Conservation (phyloP, 2,329 filamentous ascomycete genomes). For the Trichophyton equinum region DNA sequence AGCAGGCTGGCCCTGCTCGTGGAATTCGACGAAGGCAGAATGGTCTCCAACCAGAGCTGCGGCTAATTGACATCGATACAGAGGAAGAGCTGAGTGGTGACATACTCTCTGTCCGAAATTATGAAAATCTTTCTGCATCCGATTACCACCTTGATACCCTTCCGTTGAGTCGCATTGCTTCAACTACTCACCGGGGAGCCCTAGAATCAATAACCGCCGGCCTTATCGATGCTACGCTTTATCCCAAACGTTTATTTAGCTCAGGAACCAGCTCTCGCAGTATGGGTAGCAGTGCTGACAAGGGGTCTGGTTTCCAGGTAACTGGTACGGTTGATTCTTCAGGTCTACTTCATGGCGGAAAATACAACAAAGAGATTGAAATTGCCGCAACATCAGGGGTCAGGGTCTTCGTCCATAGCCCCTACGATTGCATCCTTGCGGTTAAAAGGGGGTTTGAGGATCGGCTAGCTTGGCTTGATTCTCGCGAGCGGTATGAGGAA, state of each 20-base stretch:
- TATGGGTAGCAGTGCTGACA: constrained; percentile 46
- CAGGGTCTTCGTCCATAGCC: constrained; percentile 90
- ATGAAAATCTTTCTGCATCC: constrained; percentile 68
- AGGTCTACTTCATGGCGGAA: constrained; percentile 36
- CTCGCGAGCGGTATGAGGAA: constrained; percentile 66
- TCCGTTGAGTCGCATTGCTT: constrained; percentile 59
- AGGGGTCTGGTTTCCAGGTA: constrained; percentile 39
- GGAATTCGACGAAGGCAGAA: constrained; percentile 61
- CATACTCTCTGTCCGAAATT: constrained; percentile 71
- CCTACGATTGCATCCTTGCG: constrained; percentile 89
- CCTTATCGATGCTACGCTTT: constrained; percentile 83
- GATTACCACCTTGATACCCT: constrained; percentile 86
- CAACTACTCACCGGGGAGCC: constrained; percentile 55
- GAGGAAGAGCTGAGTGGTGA: constrained; percentile 78
- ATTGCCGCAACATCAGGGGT: constrained; percentile 45
- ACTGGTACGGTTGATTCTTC: constrained; percentile 42
- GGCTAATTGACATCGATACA: constrained; percentile 77
- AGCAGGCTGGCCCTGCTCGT: constrained; percentile 39
- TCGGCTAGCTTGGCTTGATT: constrained; percentile 73
- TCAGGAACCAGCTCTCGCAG: constrained; percentile 65
- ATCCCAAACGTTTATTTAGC: constrained; percentile 74
- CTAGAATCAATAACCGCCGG: constrained; percentile 62
- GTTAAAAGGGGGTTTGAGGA: constrained; percentile 78
- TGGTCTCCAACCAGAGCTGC: constrained; percentile 73
- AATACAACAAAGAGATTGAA: constrained; percentile 30